Conservation (phyloP, 495 filamentous ascomycete genomes). For the Xylaria scruposa region DNA sequence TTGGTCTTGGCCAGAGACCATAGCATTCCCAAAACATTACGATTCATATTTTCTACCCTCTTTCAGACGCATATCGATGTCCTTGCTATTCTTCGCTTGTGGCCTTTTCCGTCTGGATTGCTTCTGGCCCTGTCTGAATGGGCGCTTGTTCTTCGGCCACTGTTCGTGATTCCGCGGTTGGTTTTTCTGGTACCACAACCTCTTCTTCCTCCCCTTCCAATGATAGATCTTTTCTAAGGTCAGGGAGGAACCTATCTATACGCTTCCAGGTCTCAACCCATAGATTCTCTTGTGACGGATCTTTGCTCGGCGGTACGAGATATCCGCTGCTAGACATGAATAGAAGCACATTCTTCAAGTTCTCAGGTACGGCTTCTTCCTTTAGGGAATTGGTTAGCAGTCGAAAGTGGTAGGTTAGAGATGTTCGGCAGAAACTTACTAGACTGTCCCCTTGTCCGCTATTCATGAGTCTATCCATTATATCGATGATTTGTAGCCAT, state of each 20-base stretch:
- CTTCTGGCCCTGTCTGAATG: constrained; percentile 17
- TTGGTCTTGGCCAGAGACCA: not conserved
- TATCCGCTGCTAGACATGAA: constrained; percentile 94
- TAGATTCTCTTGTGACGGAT: constrained; percentile 63
- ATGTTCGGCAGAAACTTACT: constrained; percentile 57
- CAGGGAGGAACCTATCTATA: constrained; percentile 87
- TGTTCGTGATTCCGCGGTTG: constrained; percentile 52
- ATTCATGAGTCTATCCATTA: constrained; percentile 96
- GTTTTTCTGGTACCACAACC: constrained; percentile 37
- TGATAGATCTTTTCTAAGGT: constrained; percentile 62
- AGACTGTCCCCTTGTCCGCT: constrained; percentile 90
- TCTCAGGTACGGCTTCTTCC: constrained; percentile 96
- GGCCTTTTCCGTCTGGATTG: constrained; percentile 27
- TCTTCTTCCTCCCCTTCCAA: constrained; percentile 46
- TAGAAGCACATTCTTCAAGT: constrained; percentile 92
- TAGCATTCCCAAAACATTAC: not conserved
- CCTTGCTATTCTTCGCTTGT: constrained; percentile 2
- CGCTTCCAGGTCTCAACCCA: constrained; percentile 88
- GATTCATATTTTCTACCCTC: not conserved
- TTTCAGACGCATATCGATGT: not conserved
- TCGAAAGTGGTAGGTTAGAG: not conserved
- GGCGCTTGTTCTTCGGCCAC: constrained; percentile 41
- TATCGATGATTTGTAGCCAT: constrained; percentile 90
- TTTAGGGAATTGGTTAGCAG: constrained; percentile 46
- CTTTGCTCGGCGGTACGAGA: constrained; percentile 73